Evolutionary conservation across 768 basidiomycete genomes (phyloP), one percentile per base, ranked within the genome.

Genomic region (Hygrophorus pudorinus): DNA sequence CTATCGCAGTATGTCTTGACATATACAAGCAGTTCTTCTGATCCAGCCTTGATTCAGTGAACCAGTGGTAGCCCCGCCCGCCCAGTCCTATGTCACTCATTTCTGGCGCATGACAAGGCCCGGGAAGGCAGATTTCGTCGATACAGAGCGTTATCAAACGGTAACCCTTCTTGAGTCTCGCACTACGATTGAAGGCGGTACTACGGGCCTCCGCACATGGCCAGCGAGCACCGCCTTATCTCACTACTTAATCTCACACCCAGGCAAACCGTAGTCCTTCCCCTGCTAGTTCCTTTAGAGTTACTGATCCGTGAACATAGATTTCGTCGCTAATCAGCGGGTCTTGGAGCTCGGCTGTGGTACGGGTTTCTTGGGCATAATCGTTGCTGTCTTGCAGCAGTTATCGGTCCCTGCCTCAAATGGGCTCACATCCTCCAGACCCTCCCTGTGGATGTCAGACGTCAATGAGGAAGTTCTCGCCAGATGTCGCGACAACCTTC

Each of bases 201-300:
- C 85, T 0, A 89, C 85, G 1, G 85, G 87, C 10, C 60, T 89
- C 38, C 70, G 82, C 43, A 90, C 86, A 5, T 90, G 87, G 87
- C 65, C 70, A 21, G 83, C 87, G 4, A 81, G 84, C 51, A 72
- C 81, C 35, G 63, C 73, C 24, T 65, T 89, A 14, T 76, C 78
- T 0, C 71, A 79, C 38, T 80, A 77, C 53, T 63, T 89, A 17
- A 69, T 76, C 14, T 47, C 53, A 7, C 65, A 81, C 54, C 64
- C 77, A 58, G 71, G 85, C 84, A 60, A 51, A 38, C 36, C 16
- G 35, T 32, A 16, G 13, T 21, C 7, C 27, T 30, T 18, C 7
- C 34, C 5, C 6, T 14, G 12, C 13, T 16, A 13, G 14, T 17
- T 41, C 42, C 48, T 30, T 31, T 56, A 27, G 48, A 53, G n/a